Conservation (phyloP, 106 monocot genomes). For the Dendrobium huoshanense region DNA sequence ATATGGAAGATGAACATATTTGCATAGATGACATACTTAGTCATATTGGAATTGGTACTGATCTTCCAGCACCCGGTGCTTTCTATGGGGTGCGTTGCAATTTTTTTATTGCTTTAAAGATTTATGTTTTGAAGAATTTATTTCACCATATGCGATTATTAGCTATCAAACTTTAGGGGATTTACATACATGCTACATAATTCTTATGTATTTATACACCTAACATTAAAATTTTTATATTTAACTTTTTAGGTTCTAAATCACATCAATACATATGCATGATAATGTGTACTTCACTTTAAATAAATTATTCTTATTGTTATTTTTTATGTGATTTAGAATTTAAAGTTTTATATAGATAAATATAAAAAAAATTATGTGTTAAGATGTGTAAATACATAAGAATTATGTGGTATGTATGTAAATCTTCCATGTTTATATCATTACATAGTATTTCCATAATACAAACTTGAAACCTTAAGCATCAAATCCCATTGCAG, state of each 20-base stretch:
- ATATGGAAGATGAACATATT: constrained; percentile 27
- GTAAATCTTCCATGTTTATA: not conserved
- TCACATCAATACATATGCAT: too few relatives aligned
- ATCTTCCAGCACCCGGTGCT: constrained; percentile 41
- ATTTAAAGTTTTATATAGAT: too few relatives aligned
- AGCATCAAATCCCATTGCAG: not conserved
- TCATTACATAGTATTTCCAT: not conserved
- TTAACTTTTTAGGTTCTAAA: too few relatives aligned
- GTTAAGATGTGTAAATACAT: too few relatives aligned
- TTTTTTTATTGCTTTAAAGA: not conserved
- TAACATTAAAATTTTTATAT: too few relatives aligned
- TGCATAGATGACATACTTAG: constrained; percentile 50
- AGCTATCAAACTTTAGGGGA: not conserved
- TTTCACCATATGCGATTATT: not conserved
- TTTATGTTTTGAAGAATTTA: not conserved
- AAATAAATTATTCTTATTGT: too few relatives aligned
- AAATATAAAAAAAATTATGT: too few relatives aligned
- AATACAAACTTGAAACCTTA: not conserved
- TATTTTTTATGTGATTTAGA: too few relatives aligned
- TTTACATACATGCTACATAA: not conserved
- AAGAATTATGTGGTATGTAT: too few relatives aligned
- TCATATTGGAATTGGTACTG: constrained; percentile 24
- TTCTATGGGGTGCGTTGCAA: constrained; percentile 56
- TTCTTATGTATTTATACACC: not conserved
- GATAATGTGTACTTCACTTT: too few relatives aligned